A percentile compares a stretch with the other conserved stretches of the same genome.
Conservation (phyloP, 1,139 yeast species). For the Yamadazyma pseudoaaseri region DNA sequence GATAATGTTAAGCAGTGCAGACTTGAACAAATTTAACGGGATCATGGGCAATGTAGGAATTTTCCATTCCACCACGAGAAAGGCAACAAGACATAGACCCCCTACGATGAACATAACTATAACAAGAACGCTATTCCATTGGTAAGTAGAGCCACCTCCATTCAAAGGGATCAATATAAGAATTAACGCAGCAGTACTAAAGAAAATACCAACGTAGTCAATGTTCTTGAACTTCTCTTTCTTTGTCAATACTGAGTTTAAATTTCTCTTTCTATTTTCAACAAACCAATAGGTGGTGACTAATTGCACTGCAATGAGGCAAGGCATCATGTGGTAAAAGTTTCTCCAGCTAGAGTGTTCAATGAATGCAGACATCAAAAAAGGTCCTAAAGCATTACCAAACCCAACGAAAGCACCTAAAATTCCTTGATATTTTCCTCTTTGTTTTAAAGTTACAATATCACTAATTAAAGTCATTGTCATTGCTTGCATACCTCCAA, state of each 20-base stretch:
- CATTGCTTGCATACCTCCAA: conserved; percentile 43
- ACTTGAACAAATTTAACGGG: conserved; percentile 48
- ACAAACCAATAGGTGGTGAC: conserved; percentile 27
- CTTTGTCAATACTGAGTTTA: conserved; percentile 23
- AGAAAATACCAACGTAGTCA: conserved; percentile 49
- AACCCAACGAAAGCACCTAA: conserved; percentile 52
- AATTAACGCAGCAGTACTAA: conserved; percentile 44
- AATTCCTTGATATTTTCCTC: conserved; percentile 48
- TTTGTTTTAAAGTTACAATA: conserved; percentile 39
- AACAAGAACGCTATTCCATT: conserved; percentile 49
- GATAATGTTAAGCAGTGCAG: conserved; percentile 37
- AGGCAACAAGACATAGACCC: conserved; percentile 36
- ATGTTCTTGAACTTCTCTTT: conserved; percentile 38
- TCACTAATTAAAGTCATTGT: conserved; percentile 45
- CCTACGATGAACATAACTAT: conserved; percentile 49
- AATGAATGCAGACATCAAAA: conserved; percentile 52
- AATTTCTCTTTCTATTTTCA: conserved; percentile 15
- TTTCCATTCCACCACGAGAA: conserved; percentile 47
- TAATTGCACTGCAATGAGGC: conserved; percentile 33
- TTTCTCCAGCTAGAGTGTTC: conserved; percentile 49
- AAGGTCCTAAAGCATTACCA: conserved; percentile 58
- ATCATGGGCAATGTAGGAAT: conserved; percentile 53
- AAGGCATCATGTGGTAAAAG: conserved; percentile 47
- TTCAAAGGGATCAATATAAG: conserved; percentile 49
- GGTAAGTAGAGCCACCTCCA: conserved; percentile 55